These are phyloP conservation scores for Leccinum variicolor DNA, from an alignment of 768 basidiomycete genomes.

Conservation along the genomic window DNA sequence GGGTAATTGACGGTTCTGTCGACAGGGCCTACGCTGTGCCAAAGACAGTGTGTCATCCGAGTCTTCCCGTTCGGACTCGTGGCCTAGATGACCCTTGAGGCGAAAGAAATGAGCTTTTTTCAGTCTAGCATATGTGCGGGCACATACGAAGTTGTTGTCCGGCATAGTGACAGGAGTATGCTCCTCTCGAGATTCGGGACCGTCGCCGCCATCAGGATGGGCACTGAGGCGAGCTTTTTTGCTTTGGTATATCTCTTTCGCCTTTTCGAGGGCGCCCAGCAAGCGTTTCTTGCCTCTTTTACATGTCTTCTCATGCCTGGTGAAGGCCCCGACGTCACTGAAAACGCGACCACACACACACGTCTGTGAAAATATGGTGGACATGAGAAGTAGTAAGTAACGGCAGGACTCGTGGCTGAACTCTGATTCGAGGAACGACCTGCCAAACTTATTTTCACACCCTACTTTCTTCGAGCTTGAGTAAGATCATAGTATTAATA, in stretches of 20 bases:
- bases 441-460: too few species aligned
- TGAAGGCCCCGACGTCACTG: background rate
- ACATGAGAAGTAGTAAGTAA: too few species aligned
- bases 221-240: background rate
- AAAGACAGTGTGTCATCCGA: background rate
- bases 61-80: background rate
- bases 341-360: background rate
- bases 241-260: background rate
- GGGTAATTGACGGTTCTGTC: background rate
- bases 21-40: background rate
- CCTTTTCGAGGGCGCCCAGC: background rate
- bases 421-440: too few species aligned
- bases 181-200: too few species aligned
- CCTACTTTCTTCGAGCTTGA: too few species aligned
- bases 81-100: background rate
- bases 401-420: too few species aligned
- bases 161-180: background rate
- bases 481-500: too few species aligned
- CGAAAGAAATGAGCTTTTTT: background rate
- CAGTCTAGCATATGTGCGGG: background rate
- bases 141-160: background rate
- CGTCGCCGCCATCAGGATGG: too few species aligned
- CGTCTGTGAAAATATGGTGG: background rate
- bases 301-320: background rate
- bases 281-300: background rate